Evolutionary conservation across 23 red algal genomes (phyloP), one percentile per base, ranked within the genome.

Genomic region (Gracilaria domingensis): DNA sequence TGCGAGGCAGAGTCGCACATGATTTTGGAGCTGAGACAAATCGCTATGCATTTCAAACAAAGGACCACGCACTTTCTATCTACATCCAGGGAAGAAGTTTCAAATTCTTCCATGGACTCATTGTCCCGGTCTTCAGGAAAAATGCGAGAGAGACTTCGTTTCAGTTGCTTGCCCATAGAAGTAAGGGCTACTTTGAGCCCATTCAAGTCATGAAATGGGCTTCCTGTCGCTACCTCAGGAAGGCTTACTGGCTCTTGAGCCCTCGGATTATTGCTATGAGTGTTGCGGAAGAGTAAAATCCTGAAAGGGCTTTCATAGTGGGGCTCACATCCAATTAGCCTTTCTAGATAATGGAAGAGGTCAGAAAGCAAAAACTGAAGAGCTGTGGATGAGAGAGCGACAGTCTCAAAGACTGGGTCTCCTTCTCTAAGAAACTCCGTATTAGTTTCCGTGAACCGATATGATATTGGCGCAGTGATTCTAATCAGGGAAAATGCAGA

Each of bases 401-500:
- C 86, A 32, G 73, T 79, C 74, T 90, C 74, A 34, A 76, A 35
- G 28, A 75, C 79, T 54, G 78, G 88, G 56, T 92, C 48, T 40
- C 80, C 79, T 53, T 83, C 79, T 76, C 69, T n/a, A 34, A 47
- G 55, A n/a, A 54, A 48, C 33, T 81, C 56, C 16, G 78, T 83
- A 66, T 92, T 79, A 50, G 44, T 84, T 60, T 92, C 86, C 9
- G 86, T 90, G 55, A 81, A 84, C 2, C 80, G 59, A 44, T 78
- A 92, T 42, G 88, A 74, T 0, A 92, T 34, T 16, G 88, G 88
- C 25, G 42, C 26, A 40, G 79, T 75, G 50, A 92, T 77, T 78
- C 79, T 47, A 26, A 92, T 83, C 1, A 92, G 79, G 35, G 88
- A 74, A 29, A 92, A 83, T 21, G 88, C 88, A 25, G 78, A 73